These are phyloP conservation scores for Nematocida displodere DNA, from an alignment of 371 early-diverging fungal genomes.

Conservation along the genomic window DNA sequence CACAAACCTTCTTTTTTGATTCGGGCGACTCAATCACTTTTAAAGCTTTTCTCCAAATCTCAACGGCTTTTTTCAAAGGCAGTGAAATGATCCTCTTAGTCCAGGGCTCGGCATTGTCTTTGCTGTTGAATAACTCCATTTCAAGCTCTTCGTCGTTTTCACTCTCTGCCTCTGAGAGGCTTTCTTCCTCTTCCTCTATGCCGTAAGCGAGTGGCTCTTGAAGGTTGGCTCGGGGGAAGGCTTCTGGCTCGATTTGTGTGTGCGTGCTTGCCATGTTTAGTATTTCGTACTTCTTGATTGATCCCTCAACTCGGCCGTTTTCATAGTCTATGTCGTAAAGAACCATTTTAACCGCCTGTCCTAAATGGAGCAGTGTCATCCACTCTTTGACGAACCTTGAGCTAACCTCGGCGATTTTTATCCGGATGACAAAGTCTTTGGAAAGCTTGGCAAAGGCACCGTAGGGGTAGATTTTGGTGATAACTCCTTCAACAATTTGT, in stretches of 20 bases:
- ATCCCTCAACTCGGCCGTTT: slow-evolving; percentile 23
- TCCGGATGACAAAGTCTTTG: background rate
- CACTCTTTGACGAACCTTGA: slow-evolving; percentile 35
- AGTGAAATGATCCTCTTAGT: slow-evolving; percentile 22
- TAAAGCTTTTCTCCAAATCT: background rate
- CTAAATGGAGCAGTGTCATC: slow-evolving; percentile 25
- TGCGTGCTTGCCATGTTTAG: slow-evolving; percentile 5
- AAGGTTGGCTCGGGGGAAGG: background rate
- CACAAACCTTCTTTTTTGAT: slow-evolving; percentile 1
- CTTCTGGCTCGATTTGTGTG: too few relatives aligned
- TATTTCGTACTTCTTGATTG: slow-evolving; percentile 48
- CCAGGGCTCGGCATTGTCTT: slow-evolving; percentile 22
- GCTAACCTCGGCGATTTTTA: slow-evolving; percentile 34
- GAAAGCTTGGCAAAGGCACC: slow-evolving; percentile 8
- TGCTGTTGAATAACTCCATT: slow-evolving; percentile 50
- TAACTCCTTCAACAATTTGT: slow-evolving; percentile 11
- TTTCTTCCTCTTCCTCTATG: background rate
- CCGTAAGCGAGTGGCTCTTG: slow-evolving; percentile 2
- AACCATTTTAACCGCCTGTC: slow-evolving; percentile 17
- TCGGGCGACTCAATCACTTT: slow-evolving; percentile 8
- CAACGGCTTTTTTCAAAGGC: background rate
- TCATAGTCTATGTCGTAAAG: slow-evolving; percentile 45
- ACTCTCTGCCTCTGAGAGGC: background rate
- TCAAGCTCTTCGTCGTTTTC: slow-evolving; percentile 34
- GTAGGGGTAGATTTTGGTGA: slow-evolving; percentile 18